Percentiles rank a stretch among this genome's conserved stretches.
These are phyloP conservation scores for Globisporangium viniferum DNA, from an alignment of 352 stramenopile genomes.

Conservation along the genomic window DNA sequence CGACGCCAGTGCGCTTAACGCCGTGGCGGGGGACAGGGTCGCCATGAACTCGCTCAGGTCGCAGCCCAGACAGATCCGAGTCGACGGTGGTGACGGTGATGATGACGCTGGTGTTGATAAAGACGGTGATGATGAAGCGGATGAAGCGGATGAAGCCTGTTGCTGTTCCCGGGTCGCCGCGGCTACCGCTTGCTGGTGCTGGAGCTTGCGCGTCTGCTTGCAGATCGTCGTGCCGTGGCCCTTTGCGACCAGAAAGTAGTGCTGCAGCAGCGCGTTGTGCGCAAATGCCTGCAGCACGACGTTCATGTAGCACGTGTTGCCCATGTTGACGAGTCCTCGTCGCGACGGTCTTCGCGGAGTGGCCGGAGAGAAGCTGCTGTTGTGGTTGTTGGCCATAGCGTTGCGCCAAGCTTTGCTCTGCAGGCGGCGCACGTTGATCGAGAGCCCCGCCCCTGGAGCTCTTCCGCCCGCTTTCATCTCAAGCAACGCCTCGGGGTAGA, in stretches of 20 bases:
- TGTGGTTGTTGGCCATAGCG: background rate
- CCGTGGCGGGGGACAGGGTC: conserved; percentile 21
- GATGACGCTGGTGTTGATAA: conserved; percentile 7
- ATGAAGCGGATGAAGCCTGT: background rate
- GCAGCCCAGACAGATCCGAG: conserved; percentile 51
- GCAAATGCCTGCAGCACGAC: conserved; percentile 67
- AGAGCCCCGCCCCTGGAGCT: background rate
- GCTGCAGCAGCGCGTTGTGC: conserved; percentile 67
- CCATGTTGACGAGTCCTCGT: conserved; percentile 79
- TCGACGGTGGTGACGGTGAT: conserved; percentile 12
- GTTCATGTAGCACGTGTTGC: conserved; percentile 87
- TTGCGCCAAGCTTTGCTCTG: conserved; percentile 19
- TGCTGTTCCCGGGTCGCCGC: too few relatives aligned
- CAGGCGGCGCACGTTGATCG: background rate
- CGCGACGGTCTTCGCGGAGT: conserved; percentile 20
- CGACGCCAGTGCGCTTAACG: conserved; percentile 18
- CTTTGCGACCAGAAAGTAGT: conserved; percentile 66
- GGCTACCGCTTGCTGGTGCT: background rate
- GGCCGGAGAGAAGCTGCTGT: conserved; percentile 16
- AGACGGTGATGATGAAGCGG: background rate
- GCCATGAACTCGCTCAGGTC: conserved; percentile 51
- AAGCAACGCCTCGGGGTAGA: conserved; percentile 40
- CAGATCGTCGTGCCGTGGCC: conserved; percentile 64
- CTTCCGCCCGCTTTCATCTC: background rate
- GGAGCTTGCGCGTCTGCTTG: conserved; percentile 45